These are phyloP conservation scores for Schwanniomyces vanrijiae DNA, from an alignment of 805 yeast species.

Conservation along the genomic window DNA sequence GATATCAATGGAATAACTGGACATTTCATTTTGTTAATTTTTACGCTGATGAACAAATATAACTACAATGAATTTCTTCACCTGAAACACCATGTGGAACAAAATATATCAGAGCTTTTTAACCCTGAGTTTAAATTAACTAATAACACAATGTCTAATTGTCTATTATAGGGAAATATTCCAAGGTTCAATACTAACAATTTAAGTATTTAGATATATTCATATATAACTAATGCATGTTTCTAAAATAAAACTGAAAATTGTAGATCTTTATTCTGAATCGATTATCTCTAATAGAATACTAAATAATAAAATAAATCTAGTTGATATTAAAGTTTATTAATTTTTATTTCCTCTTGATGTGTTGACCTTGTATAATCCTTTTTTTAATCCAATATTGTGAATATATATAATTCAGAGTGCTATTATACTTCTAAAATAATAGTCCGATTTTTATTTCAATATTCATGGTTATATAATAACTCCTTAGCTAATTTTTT, in stretches of 20 bases:
- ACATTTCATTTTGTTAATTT: not conserved
- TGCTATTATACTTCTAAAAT: no score
- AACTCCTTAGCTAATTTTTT: no score
- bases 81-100: constrained; percentile 63
- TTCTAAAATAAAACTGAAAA: not conserved
- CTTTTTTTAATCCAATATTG: no score
- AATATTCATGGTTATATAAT: no score
- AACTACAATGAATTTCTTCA: constrained; percentile 63
- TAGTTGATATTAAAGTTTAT: no score
- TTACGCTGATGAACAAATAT: constrained; percentile 30
- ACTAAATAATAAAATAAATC: no score
- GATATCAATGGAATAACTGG: not conserved
- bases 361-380: no score
- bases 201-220: not conserved
- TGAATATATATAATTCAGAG: no score
- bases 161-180: not conserved
- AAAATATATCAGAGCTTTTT: constrained; percentile 64
- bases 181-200: not conserved
- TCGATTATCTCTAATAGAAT: no score
- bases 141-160: not conserved
- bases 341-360: no score
- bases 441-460: no score
- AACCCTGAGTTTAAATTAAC: constrained; percentile 50
- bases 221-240: not conserved
- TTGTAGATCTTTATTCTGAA: not conserved